Evolutionary conservation across 2,329 filamentous ascomycete genomes (phyloP), one percentile per base, ranked within the genome.

Genomic region (Aspergillus melleus): DNA sequence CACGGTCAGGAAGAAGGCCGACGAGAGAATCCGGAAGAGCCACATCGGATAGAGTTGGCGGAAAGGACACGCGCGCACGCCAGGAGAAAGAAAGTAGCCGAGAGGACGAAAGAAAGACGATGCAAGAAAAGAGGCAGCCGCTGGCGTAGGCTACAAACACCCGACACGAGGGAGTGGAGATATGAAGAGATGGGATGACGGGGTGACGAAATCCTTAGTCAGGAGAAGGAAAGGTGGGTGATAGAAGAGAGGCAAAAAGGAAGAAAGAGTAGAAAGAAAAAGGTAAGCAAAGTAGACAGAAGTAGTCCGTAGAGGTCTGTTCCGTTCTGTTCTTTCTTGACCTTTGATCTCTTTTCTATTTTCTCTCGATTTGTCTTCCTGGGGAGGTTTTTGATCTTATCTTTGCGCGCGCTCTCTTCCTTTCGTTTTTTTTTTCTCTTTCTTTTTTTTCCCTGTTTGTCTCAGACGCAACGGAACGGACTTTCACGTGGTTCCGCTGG

Each of bases 1-100:
- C 79, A 90, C 90, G 78, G 93, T 85, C 70, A 98, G 88, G 80
- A 97, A 98, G 78, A 91, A 79, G 74, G 89, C 83, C 79, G 91
- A 91, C 73, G 91, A 91, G 69, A 93, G 74, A 75, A 89, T 84
- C 75, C 89, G 88, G 77, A 93, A 87, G 77, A 94, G 83, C 89
- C 89, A 92, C 91, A 96, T 96, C 78, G 81, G 68, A 61, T 59
- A 55, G 16, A 42, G 16, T 5, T n/a, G 36, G 49, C 50, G 50
- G 55, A 30, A 42, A 55, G 57, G 54, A 57, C 52, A 54, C 55
- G 57, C 58, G 52, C 55, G 55, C 36, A 29, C 50, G 44, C 50
- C 52, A 11, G 22, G 44, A 53, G 16, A 24, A 32, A 16, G 5
- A 22, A 42, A 51, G 30, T 26, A 42, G 32, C 44, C 49, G 22